Percentiles rank a stretch among this genome's conserved stretches.
These are phyloP conservation scores for Ustanciosporium gigantosporum DNA, from an alignment of 1,284 basidiomycete genomes.

Conservation along the genomic window DNA sequence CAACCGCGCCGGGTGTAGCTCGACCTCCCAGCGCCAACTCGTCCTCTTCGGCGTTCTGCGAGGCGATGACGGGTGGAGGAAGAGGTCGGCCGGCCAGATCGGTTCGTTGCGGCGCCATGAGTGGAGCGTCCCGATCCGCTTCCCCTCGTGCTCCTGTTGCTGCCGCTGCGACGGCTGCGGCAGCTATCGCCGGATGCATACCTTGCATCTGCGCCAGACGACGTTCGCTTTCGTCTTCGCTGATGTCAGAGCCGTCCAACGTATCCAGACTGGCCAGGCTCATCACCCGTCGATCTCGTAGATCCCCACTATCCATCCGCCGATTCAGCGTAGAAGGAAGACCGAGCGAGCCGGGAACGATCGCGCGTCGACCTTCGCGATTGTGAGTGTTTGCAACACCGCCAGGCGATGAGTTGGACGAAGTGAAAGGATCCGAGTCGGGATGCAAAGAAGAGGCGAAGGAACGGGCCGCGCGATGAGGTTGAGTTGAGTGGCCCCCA, in stretches of 20 bases:
- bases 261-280: conserved; percentile 48
- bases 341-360: conserved; percentile 26
- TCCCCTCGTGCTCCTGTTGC: conserved; percentile 6
- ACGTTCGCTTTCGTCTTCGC: conserved; percentile 48
- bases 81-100: conserved; percentile 48
- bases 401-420: not conserved
- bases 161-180: conserved; percentile 19
- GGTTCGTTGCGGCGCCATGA: conserved; percentile 36
- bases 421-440: too few relatives aligned
- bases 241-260: conserved; percentile 43
- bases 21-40: conserved; percentile 39
- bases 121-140: conserved; percentile 17
- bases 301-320: conserved; percentile 20
- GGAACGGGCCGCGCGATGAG: too few relatives aligned
- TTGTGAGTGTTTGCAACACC: not conserved
- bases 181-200: conserved; percentile 24
- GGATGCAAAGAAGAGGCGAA: too few relatives aligned
- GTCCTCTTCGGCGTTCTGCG: conserved; percentile 36
- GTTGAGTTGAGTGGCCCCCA: too few relatives aligned
- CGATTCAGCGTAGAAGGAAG: conserved; percentile 37
- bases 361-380: conserved; percentile 12
- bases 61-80: conserved; percentile 56
- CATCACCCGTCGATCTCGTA: conserved; percentile 43
- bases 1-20: conserved; percentile 33
- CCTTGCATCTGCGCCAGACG: conserved; percentile 31